A percentile compares a stretch with the other conserved stretches of the same genome.
These are phyloP conservation scores for Chlorella ohadii DNA, from an alignment of 139 green algal species.

Conservation along the genomic window DNA sequence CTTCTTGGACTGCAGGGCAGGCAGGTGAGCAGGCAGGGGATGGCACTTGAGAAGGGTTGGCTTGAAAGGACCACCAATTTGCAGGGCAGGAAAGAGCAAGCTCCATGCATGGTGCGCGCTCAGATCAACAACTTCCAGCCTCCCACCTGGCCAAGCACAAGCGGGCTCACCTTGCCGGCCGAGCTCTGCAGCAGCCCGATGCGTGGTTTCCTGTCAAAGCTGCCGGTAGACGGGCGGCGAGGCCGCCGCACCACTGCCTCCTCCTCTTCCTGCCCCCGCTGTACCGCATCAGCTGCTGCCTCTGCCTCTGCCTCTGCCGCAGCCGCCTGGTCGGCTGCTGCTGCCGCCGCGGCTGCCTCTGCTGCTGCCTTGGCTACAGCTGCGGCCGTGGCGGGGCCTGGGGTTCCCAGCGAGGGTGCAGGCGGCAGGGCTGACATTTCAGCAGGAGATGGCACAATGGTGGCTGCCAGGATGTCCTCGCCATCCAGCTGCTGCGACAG, in stretches of 20 bases:
- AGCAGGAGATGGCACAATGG: not conserved
- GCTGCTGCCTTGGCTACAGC: not conserved
- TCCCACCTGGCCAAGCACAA: too few species aligned
- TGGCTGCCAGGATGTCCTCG: not conserved
- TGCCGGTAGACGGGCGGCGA: not conserved
- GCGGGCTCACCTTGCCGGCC: not conserved
- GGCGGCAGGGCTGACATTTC: not conserved
- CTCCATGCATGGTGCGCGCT: too few species aligned
- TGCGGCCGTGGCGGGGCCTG: not conserved
- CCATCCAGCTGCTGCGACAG: not conserved
- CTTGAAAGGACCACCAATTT: too few species aligned
- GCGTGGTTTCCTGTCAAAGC: not conserved
- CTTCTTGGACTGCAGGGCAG: not conserved
- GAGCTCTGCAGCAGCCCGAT: not conserved
- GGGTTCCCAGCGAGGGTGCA: not conserved
- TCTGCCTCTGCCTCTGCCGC: not conserved
- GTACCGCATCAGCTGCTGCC: not conserved
- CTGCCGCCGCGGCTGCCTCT: not conserved
- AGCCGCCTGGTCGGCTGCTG: not conserved
- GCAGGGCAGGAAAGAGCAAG: too few species aligned
- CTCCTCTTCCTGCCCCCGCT: not conserved
- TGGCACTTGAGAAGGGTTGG: too few species aligned
- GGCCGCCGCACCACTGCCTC: not conserved
- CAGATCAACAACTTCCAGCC: too few species aligned
- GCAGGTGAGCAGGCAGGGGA: not conserved